Percentiles rank a stretch among this genome's conserved stretches.
Conservation (phyloP, 805 yeast genomes). For the Monosporozyma yasuniensis region DNA sequence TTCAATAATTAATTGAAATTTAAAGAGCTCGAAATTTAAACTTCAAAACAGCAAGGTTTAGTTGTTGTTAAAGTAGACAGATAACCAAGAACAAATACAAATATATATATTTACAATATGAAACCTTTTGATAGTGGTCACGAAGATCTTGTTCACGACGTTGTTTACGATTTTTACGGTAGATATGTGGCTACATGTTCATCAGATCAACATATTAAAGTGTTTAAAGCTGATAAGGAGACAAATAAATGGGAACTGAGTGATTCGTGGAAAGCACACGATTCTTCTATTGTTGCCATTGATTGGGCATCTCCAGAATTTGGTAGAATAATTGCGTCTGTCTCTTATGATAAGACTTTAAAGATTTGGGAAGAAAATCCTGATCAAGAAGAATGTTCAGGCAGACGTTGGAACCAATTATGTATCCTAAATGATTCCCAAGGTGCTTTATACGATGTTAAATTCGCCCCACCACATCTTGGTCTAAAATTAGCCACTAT, state of each 20-base stretch:
- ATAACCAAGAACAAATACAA: too few relatives aligned
- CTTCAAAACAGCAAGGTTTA: not conserved
- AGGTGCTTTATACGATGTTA: constrained; percentile 85
- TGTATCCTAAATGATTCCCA: constrained; percentile 76
- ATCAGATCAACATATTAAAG: constrained; percentile 87
- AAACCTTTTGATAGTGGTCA: constrained; percentile 84
- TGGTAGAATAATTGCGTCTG: constrained; percentile 78
- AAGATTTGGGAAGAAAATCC: constrained; percentile 87
- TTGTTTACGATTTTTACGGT: constrained; percentile 89
- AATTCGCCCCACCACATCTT: constrained; percentile 76
- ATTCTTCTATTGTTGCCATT: constrained; percentile 70
- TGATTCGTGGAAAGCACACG: constrained; percentile 95
- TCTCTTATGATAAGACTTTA: constrained; percentile 82
- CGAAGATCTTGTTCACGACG: constrained; percentile 85
- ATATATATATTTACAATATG: constrained; percentile 23
- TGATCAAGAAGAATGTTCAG: constrained; percentile 66
- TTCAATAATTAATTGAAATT: not conserved
- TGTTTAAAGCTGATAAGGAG: constrained; percentile 64
- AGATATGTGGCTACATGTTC: constrained; percentile 88
- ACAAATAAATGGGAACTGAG: constrained; percentile 64
- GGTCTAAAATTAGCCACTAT: constrained; percentile 79
- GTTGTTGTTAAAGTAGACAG: too few relatives aligned
- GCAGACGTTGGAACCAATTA: constrained; percentile 71
- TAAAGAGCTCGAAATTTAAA: not conserved
- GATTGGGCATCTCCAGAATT: constrained; percentile 94